A percentile compares a stretch with the other conserved stretches of the same genome.
phyloP scores from a whole-genome alignment of 2,329 filamentous ascomycete species.

The Colletotrichum navitas region DNA sequence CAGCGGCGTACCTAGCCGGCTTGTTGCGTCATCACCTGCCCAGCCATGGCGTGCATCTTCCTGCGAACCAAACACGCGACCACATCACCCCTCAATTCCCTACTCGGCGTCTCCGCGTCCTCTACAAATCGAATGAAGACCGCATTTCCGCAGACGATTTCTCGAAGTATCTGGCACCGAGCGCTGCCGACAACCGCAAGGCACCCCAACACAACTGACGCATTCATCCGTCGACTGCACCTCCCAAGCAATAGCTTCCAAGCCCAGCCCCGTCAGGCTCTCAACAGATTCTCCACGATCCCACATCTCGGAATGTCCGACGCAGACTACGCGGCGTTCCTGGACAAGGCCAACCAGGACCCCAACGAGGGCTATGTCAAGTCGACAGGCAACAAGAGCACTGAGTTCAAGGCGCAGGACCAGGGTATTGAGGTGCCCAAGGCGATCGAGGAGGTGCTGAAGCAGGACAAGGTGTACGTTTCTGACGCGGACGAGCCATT shows the following conservation, averaged over 20 bases:
- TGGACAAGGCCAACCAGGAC: slow-evolving; percentile 88
- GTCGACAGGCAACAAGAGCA: slow-evolving; percentile 44
- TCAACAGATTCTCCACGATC: slow-evolving; percentile 43
- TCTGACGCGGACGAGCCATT: slow-evolving; percentile 92
- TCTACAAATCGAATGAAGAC: slow-evolving; percentile 18
- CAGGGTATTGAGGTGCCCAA: slow-evolving; percentile 71
- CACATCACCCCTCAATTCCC: slow-evolving; percentile 4
- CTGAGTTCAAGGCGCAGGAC: slow-evolving; percentile 66
- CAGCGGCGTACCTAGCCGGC: slow-evolving; percentile 23
- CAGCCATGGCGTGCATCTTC: slow-evolving; percentile 31
- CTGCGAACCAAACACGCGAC: slow-evolving; percentile 19
- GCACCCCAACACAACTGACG: background rate
- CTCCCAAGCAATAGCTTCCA: slow-evolving; percentile 4
- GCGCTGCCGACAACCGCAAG: slow-evolving; percentile 1
- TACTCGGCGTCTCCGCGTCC: background rate
- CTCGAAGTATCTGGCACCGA: slow-evolving; percentile 19
- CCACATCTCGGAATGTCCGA: slow-evolving; percentile 72
- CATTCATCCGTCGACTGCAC: slow-evolving; percentile 2
- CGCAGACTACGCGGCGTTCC: slow-evolving; percentile 85
- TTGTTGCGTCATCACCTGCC: slow-evolving; percentile 37
- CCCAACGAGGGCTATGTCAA: slow-evolving; percentile 70
- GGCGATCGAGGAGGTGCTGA: slow-evolving; percentile 62
- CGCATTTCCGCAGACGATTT: background rate
- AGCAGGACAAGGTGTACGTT: slow-evolving; percentile 74
- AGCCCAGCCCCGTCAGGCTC: background rate